Evolutionary conservation across 2,329 filamentous ascomycete genomes (phyloP).

Genomic region (Aureobasidium sp.): DNA sequence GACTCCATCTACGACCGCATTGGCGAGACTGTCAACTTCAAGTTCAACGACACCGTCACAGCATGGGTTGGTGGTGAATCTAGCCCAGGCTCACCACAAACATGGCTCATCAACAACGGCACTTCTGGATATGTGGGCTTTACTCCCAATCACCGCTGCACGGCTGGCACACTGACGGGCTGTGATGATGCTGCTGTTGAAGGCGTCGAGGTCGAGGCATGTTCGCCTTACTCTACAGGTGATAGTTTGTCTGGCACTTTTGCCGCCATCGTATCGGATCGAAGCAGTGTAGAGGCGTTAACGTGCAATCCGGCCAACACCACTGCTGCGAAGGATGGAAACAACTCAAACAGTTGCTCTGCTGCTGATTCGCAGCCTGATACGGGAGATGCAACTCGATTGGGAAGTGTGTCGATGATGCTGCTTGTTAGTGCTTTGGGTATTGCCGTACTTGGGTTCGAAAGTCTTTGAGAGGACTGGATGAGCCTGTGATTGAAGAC

Average conservation of each 20-base stretch:
- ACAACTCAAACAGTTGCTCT: background rate
- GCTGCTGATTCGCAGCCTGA: conserved; percentile 29
- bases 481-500: too few species aligned
- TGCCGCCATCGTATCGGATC: background rate
- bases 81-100: background rate
- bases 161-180: background rate
- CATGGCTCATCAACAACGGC: background rate
- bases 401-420: background rate
- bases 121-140: background rate
- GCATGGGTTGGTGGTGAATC: background rate
- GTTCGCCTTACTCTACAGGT: background rate
- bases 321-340: background rate
- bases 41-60: background rate
- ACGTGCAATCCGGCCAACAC: conserved; percentile 4
- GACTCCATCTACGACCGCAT: background rate
- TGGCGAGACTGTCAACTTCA: background rate
- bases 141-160: background rate
- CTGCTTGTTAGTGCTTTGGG: background rate
- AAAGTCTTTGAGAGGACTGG: background rate
- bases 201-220: background rate
- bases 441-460: background rate
- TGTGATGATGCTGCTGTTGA: background rate
- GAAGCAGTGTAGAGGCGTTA: background rate
- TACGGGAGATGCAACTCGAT: conserved; percentile 24
- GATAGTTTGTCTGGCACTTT: background rate